Base-by-base conservation (phyloP, 139 green algal species). In the Medakamo hakoo region DNA sequence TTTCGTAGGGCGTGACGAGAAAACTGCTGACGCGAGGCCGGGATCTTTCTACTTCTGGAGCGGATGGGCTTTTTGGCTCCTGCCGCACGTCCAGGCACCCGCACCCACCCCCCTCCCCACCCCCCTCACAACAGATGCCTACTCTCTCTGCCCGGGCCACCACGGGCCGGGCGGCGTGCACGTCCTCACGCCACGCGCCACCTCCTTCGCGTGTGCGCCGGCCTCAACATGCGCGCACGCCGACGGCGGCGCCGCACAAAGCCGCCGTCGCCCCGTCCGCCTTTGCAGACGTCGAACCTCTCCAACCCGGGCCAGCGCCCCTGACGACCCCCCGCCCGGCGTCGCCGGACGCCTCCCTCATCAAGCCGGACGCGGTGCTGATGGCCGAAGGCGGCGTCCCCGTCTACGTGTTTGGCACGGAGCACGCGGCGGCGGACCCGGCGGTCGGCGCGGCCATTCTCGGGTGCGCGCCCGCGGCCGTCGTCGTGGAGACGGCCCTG, bases 401-500 rank as follows among this genome's bases (percentile, higher is more conserved):
- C 56, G 59, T 78, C 57, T 30, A 65, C 49, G 14, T 78, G 22
- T 78, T 76, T 76, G 72, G 72, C 25, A 30, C 58, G 4, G n/a
- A 67, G 19, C 72, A 78, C 32, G 63, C 24, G 28, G 68, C 69
- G 16, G 19, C 48, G 4, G 59, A 69, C 27, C 23, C 23, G 27
- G 29, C 27, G 25, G 55, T 55, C 1, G 63, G 52, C n/a, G 71
- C 81, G 57, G 82, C 72, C 30, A 79, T 87, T 49, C 64, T 85
- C 2, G 21, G 30, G 3, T 55, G 59, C 24, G 52, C 57, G 20
- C 80, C 82, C 19, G 25, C 63, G 25, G 71, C 72, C 20, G 82
- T 88, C 27, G 69, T 89, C 1, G 77, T 86, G 18, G 82, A 89
- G 63, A 89, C 79, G 21, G 73, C 78, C 1, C 66, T 84, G 20